Percentiles rank a stretch among this genome's conserved stretches.
Conservation (phyloP, 2,329 filamentous ascomycete species). For the Tolypocladium pustulatum region DNA sequence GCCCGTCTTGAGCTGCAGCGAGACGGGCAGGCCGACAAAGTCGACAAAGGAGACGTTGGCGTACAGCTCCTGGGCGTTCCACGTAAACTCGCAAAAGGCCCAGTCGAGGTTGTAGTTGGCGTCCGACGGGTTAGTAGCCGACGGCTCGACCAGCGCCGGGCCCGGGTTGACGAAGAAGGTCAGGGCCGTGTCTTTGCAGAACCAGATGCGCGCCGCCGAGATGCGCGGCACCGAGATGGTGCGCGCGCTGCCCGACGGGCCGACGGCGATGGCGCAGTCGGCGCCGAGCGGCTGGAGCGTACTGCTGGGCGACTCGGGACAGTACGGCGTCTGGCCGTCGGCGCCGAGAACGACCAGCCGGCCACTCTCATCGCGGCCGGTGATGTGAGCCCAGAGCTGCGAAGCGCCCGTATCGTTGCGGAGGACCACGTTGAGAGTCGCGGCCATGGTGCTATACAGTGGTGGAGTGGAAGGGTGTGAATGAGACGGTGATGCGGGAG, state of each 20-base stretch:
- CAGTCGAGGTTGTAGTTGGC: constrained; percentile 51
- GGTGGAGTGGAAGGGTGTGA: too few species aligned
- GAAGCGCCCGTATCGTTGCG: constrained; percentile 54
- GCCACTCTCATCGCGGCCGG: constrained; percentile 48
- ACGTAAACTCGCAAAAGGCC: constrained; percentile 62
- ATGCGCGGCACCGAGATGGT: constrained; percentile 58
- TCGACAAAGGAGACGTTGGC: constrained; percentile 67
- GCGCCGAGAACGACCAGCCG: constrained; percentile 51
- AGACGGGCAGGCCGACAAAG: constrained; percentile 58
- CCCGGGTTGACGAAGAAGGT: constrained; percentile 63
- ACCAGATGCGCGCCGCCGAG: constrained; percentile 63
- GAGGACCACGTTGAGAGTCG: constrained; percentile 45
- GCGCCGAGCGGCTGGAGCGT: constrained; percentile 39
- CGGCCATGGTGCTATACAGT: constrained; percentile 9
- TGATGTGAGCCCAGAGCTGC: constrained; percentile 56
- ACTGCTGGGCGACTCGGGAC: constrained; percentile 45
- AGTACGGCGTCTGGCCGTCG: constrained; percentile 57
- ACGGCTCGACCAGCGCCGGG: constrained; percentile 65
- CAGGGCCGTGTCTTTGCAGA: constrained; percentile 48
- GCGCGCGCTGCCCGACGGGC: constrained; percentile 46
- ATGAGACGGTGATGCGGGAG: not conserved
- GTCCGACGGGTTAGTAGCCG: constrained; percentile 55
- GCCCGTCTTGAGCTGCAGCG: constrained; percentile 39
- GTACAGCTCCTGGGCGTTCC: constrained; percentile 49
- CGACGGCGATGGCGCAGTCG: constrained; percentile 55